phyloP scores from a whole-genome alignment of 2,329 filamentous ascomycete species.

The Aspergillus pseudoglaucus region DNA sequence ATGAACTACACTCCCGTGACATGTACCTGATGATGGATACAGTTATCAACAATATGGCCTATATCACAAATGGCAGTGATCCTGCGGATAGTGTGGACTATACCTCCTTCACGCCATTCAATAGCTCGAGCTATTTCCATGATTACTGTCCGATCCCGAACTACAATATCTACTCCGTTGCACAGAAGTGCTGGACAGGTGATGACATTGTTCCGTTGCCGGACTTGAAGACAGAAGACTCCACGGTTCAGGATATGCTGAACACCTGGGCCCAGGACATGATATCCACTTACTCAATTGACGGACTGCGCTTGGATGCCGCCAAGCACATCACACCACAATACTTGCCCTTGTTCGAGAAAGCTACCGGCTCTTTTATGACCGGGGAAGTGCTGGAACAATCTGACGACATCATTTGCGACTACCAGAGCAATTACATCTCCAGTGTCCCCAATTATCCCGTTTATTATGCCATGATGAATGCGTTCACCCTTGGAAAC shows the following conservation, averaged over 20 bases:
- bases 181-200: constrained; percentile 47
- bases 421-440: constrained; percentile 36
- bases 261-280: constrained; percentile 36
- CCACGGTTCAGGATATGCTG: constrained; percentile 35
- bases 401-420: constrained; percentile 32
- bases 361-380: constrained; percentile 36
- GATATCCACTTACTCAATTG: constrained; percentile 41
- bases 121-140: constrained; percentile 21
- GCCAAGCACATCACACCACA: constrained; percentile 40
- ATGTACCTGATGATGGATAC: constrained; percentile 51
- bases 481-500: constrained; percentile 28
- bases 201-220: constrained; percentile 41
- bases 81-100: constrained; percentile 21
- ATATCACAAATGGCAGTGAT: constrained; percentile 20
- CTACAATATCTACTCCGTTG: constrained; percentile 28
- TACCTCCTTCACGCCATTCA: constrained; percentile 20
- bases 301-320: constrained; percentile 48
- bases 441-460: constrained; percentile 45
- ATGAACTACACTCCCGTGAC: constrained; percentile 39
- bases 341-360: constrained; percentile 36
- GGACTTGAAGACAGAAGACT: constrained; percentile 42
- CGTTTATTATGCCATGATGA: constrained; percentile 30
- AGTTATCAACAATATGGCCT: constrained; percentile 46
- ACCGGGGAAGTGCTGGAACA: constrained; percentile 42
- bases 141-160: constrained; percentile 24